phyloP scores from a whole-genome alignment of 2,329 filamentous ascomycete genomes.

The Endoconidiophora laricicola region DNA sequence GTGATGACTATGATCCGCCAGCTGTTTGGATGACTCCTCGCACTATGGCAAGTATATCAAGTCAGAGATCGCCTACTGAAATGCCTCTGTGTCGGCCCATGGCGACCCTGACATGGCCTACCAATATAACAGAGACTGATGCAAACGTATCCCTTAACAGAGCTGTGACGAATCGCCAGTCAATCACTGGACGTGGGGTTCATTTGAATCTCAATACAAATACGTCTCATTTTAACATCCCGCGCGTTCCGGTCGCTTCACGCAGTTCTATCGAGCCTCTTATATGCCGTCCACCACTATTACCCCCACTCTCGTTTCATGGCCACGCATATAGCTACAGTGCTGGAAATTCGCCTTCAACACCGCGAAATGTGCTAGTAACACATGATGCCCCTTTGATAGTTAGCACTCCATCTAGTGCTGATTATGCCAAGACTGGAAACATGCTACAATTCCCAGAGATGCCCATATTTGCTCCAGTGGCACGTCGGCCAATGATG shows the following conservation, averaged over 20 bases:
- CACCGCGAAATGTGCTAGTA: background rate
- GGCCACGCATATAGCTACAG: constrained; percentile 2
- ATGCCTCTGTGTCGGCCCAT: background rate
- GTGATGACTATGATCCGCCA: constrained; percentile 9
- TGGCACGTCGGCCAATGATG: constrained; percentile 33
- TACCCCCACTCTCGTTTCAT: background rate
- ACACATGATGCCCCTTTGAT: constrained; percentile 28
- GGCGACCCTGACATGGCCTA: background rate
- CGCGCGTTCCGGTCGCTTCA: constrained; percentile 2
- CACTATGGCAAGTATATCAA: background rate
- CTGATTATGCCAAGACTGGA: constrained; percentile 19
- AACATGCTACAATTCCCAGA: constrained; percentile 22
- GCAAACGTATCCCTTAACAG: background rate
- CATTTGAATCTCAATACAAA: background rate
- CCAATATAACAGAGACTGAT: background rate
- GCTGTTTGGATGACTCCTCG: constrained; percentile 8
- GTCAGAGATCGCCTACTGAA: background rate
- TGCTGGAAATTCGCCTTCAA: constrained; percentile 1
- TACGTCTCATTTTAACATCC: background rate
- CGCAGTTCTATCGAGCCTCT: constrained; percentile 3
- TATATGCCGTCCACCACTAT: constrained; percentile 5
- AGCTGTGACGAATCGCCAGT: too few species aligned
- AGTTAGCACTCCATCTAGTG: constrained; percentile 41
- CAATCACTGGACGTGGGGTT: background rate
- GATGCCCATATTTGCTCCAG: constrained; percentile 34